A percentile compares a stretch with the other conserved stretches of the same genome.
These are phyloP conservation scores for Puccinia horiana DNA, from an alignment of 1,284 basidiomycete species.

Conservation along the genomic window DNA sequence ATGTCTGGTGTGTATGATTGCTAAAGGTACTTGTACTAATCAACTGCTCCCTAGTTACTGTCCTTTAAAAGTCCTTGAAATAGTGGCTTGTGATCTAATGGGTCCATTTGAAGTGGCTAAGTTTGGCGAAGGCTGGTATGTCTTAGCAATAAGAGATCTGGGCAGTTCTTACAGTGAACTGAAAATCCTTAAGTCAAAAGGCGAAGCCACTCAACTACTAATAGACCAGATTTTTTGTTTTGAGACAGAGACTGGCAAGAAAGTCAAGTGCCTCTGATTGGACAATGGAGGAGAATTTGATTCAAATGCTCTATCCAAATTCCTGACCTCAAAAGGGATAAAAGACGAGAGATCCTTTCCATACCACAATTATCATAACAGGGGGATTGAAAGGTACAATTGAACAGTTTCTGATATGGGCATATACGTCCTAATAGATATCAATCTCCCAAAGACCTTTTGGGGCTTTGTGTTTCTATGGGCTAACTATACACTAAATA, in stretches of 20 bases:
- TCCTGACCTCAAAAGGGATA: slow-evolving; percentile 12
- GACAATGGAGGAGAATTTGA: slow-evolving; percentile 26
- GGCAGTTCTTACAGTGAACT: not conserved
- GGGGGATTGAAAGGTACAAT: not conserved
- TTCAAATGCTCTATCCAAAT: not conserved
- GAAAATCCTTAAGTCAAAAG: not conserved
- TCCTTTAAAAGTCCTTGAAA: not conserved
- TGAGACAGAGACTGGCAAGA: slow-evolving; percentile 2
- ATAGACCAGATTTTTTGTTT: not conserved
- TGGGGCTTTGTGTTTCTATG: slow-evolving; percentile 10
- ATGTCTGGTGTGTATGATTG: not conserved
- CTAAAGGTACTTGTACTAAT: not conserved
- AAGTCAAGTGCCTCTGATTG: slow-evolving; percentile 10
- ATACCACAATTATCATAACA: slow-evolving; percentile 33
- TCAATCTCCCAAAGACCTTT: not conserved
- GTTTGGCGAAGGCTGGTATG: not conserved
- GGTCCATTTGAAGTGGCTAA: not conserved
- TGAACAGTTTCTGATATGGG: not conserved
- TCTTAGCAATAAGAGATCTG: not conserved
- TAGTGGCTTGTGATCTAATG: not conserved
- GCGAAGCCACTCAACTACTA: not conserved
- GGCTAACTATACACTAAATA: not conserved
- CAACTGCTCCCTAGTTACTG: not conserved
- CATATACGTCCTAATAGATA: not conserved
- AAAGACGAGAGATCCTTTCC: not conserved